Evolutionary conservation across 1,139 yeast species (phyloP).

Genomic region (Blastobotrys proliferans): DNA sequence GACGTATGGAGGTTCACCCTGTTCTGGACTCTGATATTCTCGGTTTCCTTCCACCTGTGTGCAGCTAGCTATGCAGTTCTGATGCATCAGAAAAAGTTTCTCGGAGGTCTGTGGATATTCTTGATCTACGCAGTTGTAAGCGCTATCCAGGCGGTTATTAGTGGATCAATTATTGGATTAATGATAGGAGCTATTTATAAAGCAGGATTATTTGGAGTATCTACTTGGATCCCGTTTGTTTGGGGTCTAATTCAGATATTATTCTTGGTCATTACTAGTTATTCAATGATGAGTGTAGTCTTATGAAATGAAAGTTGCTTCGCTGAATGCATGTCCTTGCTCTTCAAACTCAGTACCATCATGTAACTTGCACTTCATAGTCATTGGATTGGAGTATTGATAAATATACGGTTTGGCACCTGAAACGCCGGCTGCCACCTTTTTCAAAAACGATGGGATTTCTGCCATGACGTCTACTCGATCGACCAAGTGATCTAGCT

Average conservation of each 20-base stretch:
- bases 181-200: constrained; percentile 63
- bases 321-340: constrained; percentile 69
- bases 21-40: constrained; percentile 73
- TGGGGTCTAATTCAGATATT: constrained; percentile 69
- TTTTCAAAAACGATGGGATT: constrained; percentile 89
- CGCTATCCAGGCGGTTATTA: constrained; percentile 57
- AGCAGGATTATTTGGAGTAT: constrained; percentile 69
- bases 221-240: constrained; percentile 89
- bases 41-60: constrained; percentile 52
- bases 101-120: constrained; percentile 43
- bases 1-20: constrained; percentile 88
- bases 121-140: constrained; percentile 43
- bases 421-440: constrained; percentile 88
- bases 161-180: constrained; percentile 75
- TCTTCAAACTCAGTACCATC: constrained; percentile 44
- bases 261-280: constrained; percentile 63
- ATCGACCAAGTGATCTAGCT: constrained; percentile 60
- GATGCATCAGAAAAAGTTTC: constrained; percentile 41
- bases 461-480: constrained; percentile 98
- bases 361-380: constrained; percentile 28
- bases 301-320: constrained; percentile 65
- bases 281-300: constrained; percentile 47
- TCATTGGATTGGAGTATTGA: constrained; percentile 68
- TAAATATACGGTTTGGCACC: constrained; percentile 95
- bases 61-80: constrained; percentile 64